Evolutionary conservation across 371 early-diverging fungal genomes (phyloP).

Genomic region (Rhizopus microsporus): DNA sequence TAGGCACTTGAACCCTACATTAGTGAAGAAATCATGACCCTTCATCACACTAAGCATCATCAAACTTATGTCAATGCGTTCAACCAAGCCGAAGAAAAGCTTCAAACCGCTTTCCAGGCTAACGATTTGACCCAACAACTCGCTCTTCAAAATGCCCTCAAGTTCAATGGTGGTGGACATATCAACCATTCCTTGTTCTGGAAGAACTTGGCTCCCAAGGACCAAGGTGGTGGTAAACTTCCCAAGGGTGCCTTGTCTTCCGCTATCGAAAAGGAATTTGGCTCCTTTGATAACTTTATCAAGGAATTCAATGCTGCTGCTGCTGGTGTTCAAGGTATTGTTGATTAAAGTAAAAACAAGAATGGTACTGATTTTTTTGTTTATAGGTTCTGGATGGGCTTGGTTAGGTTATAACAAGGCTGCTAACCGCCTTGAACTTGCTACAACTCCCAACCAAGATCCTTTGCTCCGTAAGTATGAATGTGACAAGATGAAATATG

Average conservation of each 20-base stretch:
- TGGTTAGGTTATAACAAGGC: slow-evolving; percentile 93
- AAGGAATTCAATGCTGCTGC: slow-evolving; percentile 81
- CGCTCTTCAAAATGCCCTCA: slow-evolving; percentile 78
- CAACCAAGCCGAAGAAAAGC: slow-evolving; percentile 70
- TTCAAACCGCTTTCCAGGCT: slow-evolving; percentile 67
- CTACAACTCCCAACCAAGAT: slow-evolving; percentile 95
- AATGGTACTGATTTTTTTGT: not conserved
- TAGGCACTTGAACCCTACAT: slow-evolving; percentile 93
- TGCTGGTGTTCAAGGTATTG: slow-evolving; percentile 79
- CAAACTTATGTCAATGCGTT: slow-evolving; percentile 68
- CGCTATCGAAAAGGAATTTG: slow-evolving; percentile 81
- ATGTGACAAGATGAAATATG: not conserved
- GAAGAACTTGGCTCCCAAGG: slow-evolving; percentile 88
- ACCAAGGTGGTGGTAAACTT: slow-evolving; percentile 23
- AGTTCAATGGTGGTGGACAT: slow-evolving; percentile 98
- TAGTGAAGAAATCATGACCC: slow-evolving; percentile 92
- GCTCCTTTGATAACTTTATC: slow-evolving; percentile 84
- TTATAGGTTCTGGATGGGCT: slow-evolving; percentile 91
- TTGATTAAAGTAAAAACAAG: not conserved
- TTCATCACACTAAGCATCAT: slow-evolving; percentile 98
- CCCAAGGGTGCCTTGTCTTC: slow-evolving; percentile 26
- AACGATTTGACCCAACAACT: slow-evolving; percentile 75
- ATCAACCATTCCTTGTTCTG: slow-evolving; percentile 98
- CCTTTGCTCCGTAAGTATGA: slow-evolving; percentile 57
- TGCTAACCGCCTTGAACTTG: slow-evolving; percentile 79